Evolutionary conservation across 306 rosid genomes (phyloP).

Genomic region (Cajanus cajan): DNA sequence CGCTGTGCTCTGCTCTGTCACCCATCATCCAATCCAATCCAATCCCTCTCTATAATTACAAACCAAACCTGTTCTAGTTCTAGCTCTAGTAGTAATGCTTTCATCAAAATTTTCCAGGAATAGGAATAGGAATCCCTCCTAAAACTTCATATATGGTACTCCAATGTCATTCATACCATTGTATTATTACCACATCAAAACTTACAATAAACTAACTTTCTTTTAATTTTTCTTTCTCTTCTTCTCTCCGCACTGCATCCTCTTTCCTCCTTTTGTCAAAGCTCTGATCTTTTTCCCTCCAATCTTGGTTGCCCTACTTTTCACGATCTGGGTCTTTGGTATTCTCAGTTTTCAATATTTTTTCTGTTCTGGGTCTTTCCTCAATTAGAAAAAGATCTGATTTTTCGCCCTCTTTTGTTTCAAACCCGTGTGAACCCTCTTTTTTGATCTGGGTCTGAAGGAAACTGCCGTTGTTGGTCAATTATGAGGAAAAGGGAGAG

Average conservation of each 20-base stretch:
- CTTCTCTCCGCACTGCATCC: background rate
- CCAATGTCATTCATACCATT: too few relatives aligned
- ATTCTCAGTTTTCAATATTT: constrained; percentile 24
- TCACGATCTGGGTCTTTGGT: constrained; percentile 38
- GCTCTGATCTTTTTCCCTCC: constrained; percentile 3
- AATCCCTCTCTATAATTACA: background rate
- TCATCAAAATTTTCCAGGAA: background rate
- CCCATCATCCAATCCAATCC: background rate
- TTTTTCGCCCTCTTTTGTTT: background rate
- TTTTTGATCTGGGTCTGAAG: constrained; percentile 42
- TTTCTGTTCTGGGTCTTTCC: constrained; percentile 37
- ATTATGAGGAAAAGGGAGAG: constrained; percentile 97
- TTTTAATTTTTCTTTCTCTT: background rate
- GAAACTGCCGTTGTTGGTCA: background rate
- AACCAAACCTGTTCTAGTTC: too few relatives aligned
- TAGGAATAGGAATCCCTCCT: too few relatives aligned
- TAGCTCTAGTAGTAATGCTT: background rate
- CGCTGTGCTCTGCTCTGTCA: background rate
- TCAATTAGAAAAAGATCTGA: background rate
- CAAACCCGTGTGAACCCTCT: background rate
- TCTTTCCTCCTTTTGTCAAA: constrained; percentile 11
- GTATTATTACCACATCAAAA: background rate
- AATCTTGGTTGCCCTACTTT: background rate
- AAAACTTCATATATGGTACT: too few relatives aligned
- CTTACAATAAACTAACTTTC: background rate